Conservation (phyloP, 148 eudicot species). For the Nepenthes gracilis region DNA sequence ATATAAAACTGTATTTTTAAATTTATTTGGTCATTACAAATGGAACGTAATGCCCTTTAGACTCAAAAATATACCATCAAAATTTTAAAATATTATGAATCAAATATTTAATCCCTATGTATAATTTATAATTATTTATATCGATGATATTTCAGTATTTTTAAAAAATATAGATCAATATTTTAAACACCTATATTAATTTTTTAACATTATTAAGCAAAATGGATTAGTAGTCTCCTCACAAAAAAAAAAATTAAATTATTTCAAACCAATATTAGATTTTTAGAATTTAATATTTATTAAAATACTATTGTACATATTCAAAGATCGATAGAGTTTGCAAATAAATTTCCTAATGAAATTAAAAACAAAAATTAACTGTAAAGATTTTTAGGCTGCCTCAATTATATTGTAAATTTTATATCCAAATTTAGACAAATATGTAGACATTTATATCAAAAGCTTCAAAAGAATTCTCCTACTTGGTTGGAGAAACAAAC, state of each 20-base stretch:
- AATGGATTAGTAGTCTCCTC: constrained; percentile 10
- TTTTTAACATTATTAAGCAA: neutral
- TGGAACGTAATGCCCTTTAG: constrained; percentile 9
- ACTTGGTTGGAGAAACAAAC: neutral
- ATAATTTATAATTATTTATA: constrained; percentile 1
- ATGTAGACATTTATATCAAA: neutral
- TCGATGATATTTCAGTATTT: constrained; percentile 6
- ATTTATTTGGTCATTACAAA: constrained; percentile 8
- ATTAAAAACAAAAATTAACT: constrained; percentile 1
- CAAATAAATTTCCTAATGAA: constrained; percentile 7
- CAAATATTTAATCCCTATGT: constrained; percentile 3
- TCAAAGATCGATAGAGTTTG: constrained; percentile 2
- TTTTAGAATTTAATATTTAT: constrained; percentile 5
- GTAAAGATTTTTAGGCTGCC: constrained; percentile 8
- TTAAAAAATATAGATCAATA: constrained; percentile 8
- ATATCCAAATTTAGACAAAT: neutral
- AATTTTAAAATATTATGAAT: constrained; percentile 10
- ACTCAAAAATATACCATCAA: constrained; percentile 7
- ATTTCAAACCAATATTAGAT: constrained; percentile 6
- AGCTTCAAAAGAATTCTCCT: neutral
- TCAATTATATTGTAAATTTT: constrained; percentile 9
- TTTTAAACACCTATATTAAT: constrained; percentile 5
- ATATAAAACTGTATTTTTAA: constrained; percentile 3
- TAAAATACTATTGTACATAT: constrained; percentile 2
- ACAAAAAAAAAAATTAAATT: constrained; percentile 9